Base-by-base conservation (phyloP, 2,329 filamentous ascomycete species). In the Apiospora pterosperma region DNA sequence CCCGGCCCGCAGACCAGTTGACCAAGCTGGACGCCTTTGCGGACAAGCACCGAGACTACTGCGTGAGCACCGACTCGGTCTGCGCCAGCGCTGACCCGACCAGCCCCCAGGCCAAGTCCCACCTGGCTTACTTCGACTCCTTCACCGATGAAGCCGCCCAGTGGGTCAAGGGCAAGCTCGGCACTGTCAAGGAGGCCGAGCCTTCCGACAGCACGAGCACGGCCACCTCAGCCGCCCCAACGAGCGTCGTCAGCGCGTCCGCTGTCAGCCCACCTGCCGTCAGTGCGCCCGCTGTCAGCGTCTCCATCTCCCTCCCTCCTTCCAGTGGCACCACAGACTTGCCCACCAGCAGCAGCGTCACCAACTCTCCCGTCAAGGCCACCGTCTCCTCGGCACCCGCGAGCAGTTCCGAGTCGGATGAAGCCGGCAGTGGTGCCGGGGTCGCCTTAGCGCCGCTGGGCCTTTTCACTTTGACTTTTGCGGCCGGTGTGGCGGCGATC, bases 81-180 rank as follows among this genome's bases (percentile, higher is more conserved):
- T 81, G 79, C 66, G 78, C 78, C 12, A 71, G 71, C 16, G 77
- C 76, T 10, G 67, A 76, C 21, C 69, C 68, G 3, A 70, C 73
- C 1, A 71, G 69, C 19, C 34, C 58, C 2, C n/a, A 12, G 21
- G 34, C 34, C 58, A 36, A 16, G 58, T 72, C 72, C 10, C 78
- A 80, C 63, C 71, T 76, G 12, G 76, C 76, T 66, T 80, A 80
- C 64, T 79, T 79, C 64, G 71, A 77, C 23, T 44, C 75, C n/a
- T 75, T 71, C 66, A 70, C 67, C 44, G 60, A 69, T 31, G 68
- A 69, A 12, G 69, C 67, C 36, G 70, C 71, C 34, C 63, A 67
- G 28, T 71, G 36, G 39, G 60, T 44, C 39, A 48, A 34, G 21
- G 60, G 36, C 31, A 62, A 62, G 60, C 39, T 44, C 28, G n/a